These are phyloP conservation scores for Parmelia sp. DNA, from an alignment of 495 filamentous ascomycete genomes.

Conservation along the genomic window DNA sequence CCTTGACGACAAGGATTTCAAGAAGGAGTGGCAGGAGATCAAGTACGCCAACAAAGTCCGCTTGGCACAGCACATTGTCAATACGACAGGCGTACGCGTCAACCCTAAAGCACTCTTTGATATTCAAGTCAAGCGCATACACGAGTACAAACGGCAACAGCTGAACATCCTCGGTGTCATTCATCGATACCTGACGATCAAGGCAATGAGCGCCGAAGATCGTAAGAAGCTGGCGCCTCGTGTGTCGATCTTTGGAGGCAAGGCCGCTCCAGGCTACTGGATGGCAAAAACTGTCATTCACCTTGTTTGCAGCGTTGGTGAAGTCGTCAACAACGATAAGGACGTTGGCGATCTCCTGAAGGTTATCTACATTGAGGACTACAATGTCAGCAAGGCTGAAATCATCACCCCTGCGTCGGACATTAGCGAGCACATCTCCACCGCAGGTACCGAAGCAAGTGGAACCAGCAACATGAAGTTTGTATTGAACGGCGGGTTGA, in stretches of 20 bases:
- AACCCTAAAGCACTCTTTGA: slow-evolving; percentile 89
- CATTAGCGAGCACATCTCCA: slow-evolving; percentile 97
- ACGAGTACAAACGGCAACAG: slow-evolving; percentile 99
- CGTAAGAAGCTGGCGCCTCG: slow-evolving; percentile 84
- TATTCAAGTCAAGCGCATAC: slow-evolving; percentile 96
- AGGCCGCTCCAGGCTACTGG: slow-evolving; percentile 98
- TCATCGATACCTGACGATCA: slow-evolving; percentile 85
- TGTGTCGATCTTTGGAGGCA: slow-evolving; percentile 95
- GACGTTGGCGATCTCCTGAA: slow-evolving; percentile 93
- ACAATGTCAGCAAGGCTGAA: slow-evolving; percentile 99
- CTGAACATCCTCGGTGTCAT: slow-evolving; percentile 99
- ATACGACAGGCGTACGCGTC: slow-evolving; percentile 67
- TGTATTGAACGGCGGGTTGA: slow-evolving; percentile 90
- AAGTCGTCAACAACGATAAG: slow-evolving; percentile 84
- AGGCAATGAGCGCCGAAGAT: slow-evolving; percentile 74
- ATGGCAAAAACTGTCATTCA: slow-evolving; percentile 99
- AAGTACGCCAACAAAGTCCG: slow-evolving; percentile 73
- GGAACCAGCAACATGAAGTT: slow-evolving; percentile 94
- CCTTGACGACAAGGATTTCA: slow-evolving; percentile 80
- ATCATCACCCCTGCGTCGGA: slow-evolving; percentile 92
- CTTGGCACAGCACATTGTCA: slow-evolving; percentile 82
- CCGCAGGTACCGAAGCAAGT: slow-evolving; percentile 80
- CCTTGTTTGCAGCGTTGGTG: slow-evolving; percentile 84
- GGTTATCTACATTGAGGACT: slow-evolving; percentile 95
- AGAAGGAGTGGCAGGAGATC: slow-evolving; percentile 86